These are phyloP conservation scores for Micractinium sp. DNA, from an alignment of 139 green algal genomes.

Conservation along the genomic window DNA sequence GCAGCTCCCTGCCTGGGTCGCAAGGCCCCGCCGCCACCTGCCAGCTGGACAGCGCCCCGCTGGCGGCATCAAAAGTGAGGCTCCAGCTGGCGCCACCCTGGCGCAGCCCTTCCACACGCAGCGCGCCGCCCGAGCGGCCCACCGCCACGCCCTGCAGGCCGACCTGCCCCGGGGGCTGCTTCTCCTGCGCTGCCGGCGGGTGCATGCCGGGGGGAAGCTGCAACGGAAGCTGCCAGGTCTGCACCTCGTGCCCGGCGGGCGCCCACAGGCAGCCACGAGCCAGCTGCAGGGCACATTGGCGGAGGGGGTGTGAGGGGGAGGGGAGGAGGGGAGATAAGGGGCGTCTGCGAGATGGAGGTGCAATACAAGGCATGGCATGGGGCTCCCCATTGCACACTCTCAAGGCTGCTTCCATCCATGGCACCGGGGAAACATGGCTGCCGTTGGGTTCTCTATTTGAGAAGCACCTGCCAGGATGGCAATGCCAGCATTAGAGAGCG, in stretches of 20 bases:
- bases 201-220: not conserved
- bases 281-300: slow-evolving; percentile 27
- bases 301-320: not conserved
- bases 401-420: too few relatives aligned
- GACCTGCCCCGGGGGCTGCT: not conserved
- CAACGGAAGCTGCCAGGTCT: slow-evolving; percentile 19
- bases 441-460: too few relatives aligned
- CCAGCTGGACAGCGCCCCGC: not conserved
- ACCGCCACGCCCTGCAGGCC: not conserved
- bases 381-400: too few relatives aligned
- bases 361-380: not conserved
- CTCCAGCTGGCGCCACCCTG: not conserved
- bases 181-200: not conserved
- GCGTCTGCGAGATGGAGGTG: too few relatives aligned
- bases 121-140: not conserved
- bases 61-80: not conserved
- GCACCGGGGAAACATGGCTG: too few relatives aligned
- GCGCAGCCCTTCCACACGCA: not conserved
- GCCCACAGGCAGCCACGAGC: slow-evolving; percentile 51
- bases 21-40: not conserved
- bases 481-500: too few relatives aligned
- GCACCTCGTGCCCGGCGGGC: slow-evolving; percentile 31
- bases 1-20: slow-evolving; percentile 25
- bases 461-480: too few relatives aligned
- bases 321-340: not conserved